Percentiles rank a stretch among this genome's conserved stretches.
These are phyloP conservation scores for Colletotrichum brevisporum DNA, from an alignment of 2,329 filamentous ascomycete species.

Conservation along the genomic window DNA sequence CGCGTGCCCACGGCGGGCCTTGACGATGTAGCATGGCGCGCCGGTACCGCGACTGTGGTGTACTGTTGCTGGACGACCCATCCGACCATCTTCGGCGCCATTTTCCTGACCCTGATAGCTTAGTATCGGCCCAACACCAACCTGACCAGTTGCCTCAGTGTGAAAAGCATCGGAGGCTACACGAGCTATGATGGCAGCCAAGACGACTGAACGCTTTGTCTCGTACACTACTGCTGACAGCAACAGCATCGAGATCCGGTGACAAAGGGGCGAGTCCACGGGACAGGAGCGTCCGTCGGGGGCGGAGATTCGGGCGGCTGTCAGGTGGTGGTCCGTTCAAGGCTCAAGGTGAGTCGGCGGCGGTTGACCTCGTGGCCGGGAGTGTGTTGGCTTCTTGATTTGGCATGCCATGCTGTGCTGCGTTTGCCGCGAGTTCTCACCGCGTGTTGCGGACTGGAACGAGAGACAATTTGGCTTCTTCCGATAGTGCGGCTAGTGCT, in stretches of 20 bases:
- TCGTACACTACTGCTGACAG: neutral
- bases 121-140: neutral
- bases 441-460: neutral
- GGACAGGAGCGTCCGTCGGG: conserved; percentile 1
- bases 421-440: neutral
- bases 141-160: neutral
- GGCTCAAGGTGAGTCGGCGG: conserved; percentile 4
- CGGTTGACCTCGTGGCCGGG: conserved; percentile 35
- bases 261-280: neutral
- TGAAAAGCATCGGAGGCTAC: neutral
- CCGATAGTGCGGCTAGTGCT: neutral
- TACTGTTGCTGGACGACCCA: neutral
- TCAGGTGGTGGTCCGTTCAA: conserved; percentile 10
- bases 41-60: neutral
- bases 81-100: neutral
- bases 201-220: neutral
- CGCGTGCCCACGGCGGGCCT: conserved; percentile 12
- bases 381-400: conserved; percentile 1
- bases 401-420: neutral
- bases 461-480: conserved; percentile 19
- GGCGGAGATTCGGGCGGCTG: conserved; percentile 2
- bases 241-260: neutral
- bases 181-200: neutral
- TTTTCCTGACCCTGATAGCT: neutral
- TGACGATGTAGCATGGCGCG: neutral